Evolutionary conservation across 2,329 filamentous ascomycete species (phyloP), one percentile per base, ranked within the genome.

Genomic region (Penicillium vulpinum): DNA sequence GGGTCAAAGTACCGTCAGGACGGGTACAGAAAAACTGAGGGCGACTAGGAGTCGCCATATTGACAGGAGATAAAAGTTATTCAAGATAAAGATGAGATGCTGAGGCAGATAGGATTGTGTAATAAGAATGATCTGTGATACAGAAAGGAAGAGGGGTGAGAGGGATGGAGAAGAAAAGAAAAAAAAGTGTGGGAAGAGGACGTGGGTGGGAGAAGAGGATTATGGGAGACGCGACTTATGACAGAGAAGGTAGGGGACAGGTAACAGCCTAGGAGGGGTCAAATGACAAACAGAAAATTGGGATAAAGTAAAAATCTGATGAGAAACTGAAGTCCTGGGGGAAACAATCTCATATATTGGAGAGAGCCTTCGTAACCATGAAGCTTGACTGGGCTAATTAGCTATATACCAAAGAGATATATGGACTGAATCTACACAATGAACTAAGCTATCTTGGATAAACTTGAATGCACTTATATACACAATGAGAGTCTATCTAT

Each of bases 11-110:
- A 29, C 76, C 75, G 63, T 77, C 72, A 38, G 73, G 70, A 35
- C 78, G 76, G 39, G 73, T 67, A 44, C 77, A 69, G 61, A 78
- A 80, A 60, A 74, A 78, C 55, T 70, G 69, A 36, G 77, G 76
- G 46, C 69, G 72, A 46, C 72, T 61, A 13, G 65, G 54, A 24
- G 63, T 58, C 26, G 67, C 51, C 67, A 71, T 68, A 7, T 43
- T 58, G 51, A 57, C 21, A 41, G 28, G 38, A 31, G 2, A 16
- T 3, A 46, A 22, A 8, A n/a, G 13, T 41, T n/a, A 28, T 29
- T n/a, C 29, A 35, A 24, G 22, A 18, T 51, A 51, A 31, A 16
- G 35, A 51, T 50, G 28, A 51, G 5, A 11, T 29, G 24, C 6
- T 13, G 39, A 24, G 48, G 5, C 3, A 33, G 40, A 48, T 8